A percentile compares a stretch with the other conserved stretches of the same genome.
phyloP scores from a whole-genome alignment of 2,329 filamentous ascomycete genomes.

The Aureobasidium sp. region DNA sequence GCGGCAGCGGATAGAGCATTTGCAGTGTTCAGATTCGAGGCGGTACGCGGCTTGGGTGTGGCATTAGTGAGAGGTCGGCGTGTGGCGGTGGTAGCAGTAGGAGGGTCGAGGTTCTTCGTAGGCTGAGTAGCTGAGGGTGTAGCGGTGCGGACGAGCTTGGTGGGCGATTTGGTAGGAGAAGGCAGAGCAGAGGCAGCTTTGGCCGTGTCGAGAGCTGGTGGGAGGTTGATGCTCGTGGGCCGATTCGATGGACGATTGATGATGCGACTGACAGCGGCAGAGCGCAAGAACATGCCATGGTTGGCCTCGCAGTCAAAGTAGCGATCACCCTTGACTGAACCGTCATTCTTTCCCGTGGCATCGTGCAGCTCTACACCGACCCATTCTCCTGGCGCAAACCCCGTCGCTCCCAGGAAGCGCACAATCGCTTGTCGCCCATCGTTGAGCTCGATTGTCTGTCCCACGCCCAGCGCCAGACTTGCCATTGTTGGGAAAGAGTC shows the following conservation, averaged over 20 bases:
- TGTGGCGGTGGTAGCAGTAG: conserved; percentile 32
- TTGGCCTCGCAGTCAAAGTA: conserved; percentile 72
- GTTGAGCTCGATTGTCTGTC: conserved; percentile 69
- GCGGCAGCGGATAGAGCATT: conserved; percentile 36
- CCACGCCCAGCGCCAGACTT: conserved; percentile 33
- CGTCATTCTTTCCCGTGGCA: conserved; percentile 84
- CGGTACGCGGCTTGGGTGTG: conserved; percentile 40
- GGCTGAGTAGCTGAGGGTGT: conserved; percentile 42
- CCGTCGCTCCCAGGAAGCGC: conserved; percentile 71
- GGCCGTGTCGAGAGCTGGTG: not conserved
- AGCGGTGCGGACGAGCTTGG: conserved; percentile 58
- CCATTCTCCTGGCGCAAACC: conserved; percentile 78
- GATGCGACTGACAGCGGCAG: conserved; percentile 54
- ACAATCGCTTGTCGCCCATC: conserved; percentile 70
- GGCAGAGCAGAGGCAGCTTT: conserved; percentile 2
- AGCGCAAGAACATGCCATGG: conserved; percentile 80
- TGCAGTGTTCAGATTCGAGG: conserved; percentile 30
- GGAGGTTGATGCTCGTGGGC: not conserved
- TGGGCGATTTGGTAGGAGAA: conserved; percentile 64
- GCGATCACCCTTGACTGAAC: conserved; percentile 73
- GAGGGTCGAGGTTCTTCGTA: conserved; percentile 14
- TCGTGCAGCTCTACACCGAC: conserved; percentile 82
- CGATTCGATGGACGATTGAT: not conserved
- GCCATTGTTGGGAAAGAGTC: conserved; percentile 18
- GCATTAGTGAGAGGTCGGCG: conserved; percentile 22